These are phyloP conservation scores for Entomortierella beljakovae DNA, from an alignment of 192 early-diverging fungal genomes.

Conservation along the genomic window DNA sequence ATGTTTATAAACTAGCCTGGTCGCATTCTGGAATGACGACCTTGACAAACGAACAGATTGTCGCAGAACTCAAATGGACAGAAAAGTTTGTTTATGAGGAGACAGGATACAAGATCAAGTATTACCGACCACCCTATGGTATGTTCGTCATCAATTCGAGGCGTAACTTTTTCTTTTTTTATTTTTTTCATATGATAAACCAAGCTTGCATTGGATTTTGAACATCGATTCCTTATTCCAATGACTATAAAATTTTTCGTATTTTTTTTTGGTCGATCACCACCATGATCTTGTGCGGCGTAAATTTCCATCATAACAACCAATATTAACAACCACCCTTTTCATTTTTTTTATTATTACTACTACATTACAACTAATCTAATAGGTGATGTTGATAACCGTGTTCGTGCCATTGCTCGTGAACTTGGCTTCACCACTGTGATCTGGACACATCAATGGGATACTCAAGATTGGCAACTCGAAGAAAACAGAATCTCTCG, in stretches of 20 bases:
- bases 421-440: conserved; percentile 59
- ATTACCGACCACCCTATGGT: conserved; percentile 56
- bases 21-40: conserved; percentile 73
- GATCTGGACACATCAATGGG: conserved; percentile 63
- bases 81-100: conserved; percentile 63
- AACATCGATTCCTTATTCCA: too few species aligned
- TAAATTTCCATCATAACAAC: too few species aligned
- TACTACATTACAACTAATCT: too few species aligned
- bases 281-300: too few species aligned
- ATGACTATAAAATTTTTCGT: too few species aligned
- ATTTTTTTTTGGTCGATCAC: too few species aligned
- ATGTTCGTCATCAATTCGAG: too few species aligned
- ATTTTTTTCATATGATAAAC: too few species aligned
- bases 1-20: conserved; percentile 49
- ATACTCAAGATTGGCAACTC: conserved; percentile 66
- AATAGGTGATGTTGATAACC: conserved; percentile 39
- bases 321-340: too few species aligned
- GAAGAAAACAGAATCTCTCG: conserved; percentile 31
- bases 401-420: conserved; percentile 40
- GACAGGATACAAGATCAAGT: conserved; percentile 61
- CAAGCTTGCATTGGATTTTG: too few species aligned
- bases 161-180: too few species aligned
- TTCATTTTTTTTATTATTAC: not conserved
- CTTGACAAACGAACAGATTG: conserved; percentile 72
- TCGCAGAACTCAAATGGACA: conserved; percentile 76